Evolutionary conservation across 352 stramenopile genomes (phyloP).

Genomic region (Globisporangium paroecandrum): DNA sequence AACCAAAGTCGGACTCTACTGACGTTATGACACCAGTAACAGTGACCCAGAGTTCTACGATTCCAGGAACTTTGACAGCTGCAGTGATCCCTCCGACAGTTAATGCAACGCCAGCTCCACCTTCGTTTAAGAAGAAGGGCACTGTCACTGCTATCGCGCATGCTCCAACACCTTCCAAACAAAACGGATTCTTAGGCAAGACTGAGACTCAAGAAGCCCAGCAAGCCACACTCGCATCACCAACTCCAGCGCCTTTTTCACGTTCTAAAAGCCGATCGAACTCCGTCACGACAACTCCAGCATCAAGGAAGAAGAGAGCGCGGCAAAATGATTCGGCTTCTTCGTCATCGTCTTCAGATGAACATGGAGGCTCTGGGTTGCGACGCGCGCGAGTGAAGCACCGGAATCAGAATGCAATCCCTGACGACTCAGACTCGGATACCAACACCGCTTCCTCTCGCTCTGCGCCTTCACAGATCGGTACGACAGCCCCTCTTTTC

Average conservation of each 20-base stretch:
- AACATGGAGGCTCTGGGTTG: not conserved
- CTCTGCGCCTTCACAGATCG: not conserved
- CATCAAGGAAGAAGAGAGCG: constrained; percentile 28
- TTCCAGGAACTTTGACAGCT: not conserved
- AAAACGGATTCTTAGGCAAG: not conserved
- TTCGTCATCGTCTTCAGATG: constrained; percentile 8
- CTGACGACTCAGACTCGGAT: constrained; percentile 10
- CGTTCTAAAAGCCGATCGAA: not conserved
- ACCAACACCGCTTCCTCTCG: not conserved
- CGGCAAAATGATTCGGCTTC: constrained; percentile 15
- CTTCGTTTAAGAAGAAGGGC: not conserved
- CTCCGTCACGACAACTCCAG: not conserved
- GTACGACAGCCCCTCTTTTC: not conserved
- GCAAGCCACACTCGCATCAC: not conserved
- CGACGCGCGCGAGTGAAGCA: constrained; percentile 22
- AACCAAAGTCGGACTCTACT: not conserved
- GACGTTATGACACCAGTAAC: not conserved
- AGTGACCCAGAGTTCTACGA: not conserved
- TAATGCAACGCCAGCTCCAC: not conserved
- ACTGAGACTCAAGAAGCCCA: not conserved
- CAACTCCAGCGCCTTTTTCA: not conserved
- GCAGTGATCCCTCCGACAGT: not conserved
- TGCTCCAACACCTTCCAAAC: not conserved
- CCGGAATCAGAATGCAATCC: constrained; percentile 8
- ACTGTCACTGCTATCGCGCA: not conserved